Evolutionary conservation across 768 basidiomycete species (phyloP).

Genomic region (Lenzites betulinus): DNA sequence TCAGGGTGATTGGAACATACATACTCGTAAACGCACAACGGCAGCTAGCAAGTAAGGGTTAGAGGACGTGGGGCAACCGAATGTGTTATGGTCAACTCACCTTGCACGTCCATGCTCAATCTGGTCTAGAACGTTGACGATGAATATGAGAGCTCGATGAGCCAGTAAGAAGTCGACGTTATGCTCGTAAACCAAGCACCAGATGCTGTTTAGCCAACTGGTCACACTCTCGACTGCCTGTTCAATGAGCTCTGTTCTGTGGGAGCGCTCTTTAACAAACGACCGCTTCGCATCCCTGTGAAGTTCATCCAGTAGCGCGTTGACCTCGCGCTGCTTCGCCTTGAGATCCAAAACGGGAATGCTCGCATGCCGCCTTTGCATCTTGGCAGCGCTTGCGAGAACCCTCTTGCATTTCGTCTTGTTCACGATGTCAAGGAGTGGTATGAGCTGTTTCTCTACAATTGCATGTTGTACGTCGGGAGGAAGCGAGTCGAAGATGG

Average conservation of each 20-base stretch:
- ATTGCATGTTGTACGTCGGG: slow-evolving; percentile 51
- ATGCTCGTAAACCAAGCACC: slow-evolving; percentile 63
- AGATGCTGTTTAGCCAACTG: slow-evolving; percentile 64
- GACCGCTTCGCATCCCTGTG: slow-evolving; percentile 54
- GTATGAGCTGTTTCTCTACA: slow-evolving; percentile 51
- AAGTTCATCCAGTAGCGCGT: slow-evolving; percentile 52
- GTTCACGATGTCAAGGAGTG: slow-evolving; percentile 48
- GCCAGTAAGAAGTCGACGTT: slow-evolving; percentile 51
- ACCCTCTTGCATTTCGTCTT: slow-evolving; percentile 41
- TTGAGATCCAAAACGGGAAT: slow-evolving; percentile 55
- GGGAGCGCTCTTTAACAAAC: slow-evolving; percentile 54
- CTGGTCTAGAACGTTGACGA: slow-evolving; percentile 47
- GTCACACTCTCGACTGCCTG: slow-evolving; percentile 59
- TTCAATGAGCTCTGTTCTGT: slow-evolving; percentile 52
- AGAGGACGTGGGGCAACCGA: no score
- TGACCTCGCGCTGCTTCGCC: slow-evolving; percentile 57
- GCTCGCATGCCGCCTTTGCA: slow-evolving; percentile 40
- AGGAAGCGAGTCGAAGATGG: slow-evolving; percentile 53
- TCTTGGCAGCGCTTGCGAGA: slow-evolving; percentile 40
- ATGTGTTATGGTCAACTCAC: slow-evolving; percentile 19
- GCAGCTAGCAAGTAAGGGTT: no score
- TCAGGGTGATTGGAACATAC: slow-evolving; percentile 49
- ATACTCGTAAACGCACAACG: slow-evolving; percentile 52
- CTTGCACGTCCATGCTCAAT: slow-evolving; percentile 45
- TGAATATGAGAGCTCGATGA: slow-evolving; percentile 58